Evolutionary conservation across 2,329 filamentous ascomycete species (phyloP), one percentile per base, ranked within the genome.

Genomic region (Thielaviopsis populi): DNA sequence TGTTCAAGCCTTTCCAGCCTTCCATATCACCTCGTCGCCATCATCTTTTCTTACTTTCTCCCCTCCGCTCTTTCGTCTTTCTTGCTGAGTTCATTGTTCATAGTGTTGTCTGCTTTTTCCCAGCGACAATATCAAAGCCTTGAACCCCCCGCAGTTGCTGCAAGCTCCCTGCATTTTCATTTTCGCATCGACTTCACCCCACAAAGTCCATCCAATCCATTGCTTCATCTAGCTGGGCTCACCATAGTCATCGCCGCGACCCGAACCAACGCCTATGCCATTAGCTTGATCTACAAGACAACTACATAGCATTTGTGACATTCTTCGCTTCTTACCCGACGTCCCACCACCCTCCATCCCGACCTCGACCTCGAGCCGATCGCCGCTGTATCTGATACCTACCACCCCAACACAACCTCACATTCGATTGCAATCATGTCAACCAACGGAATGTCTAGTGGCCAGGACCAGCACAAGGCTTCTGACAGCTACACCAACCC

Each of bases 401-500:
- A 30, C 63, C 17, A 59, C 50, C 48, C 42, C 22, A 53, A 40
- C 37, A 40, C 17, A 48, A 43, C 24, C 53, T 43, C 64, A 62
- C 53, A 66, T 56, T 66, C 11, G 6, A 42, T 48, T 62, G 13
- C 33, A 65, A 42, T 30, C 46, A 83, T 83, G 80, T 78, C 80
- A 71, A 80, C 80, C 71, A 83, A 82, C 80, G 80, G 80, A 73
- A 80, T 74, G 72, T 73, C 76, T 70, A 73, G 72, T 71, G 74
- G 76, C 70, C 74, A 75, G 72, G 74, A 77, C 68, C 74, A 78
- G 70, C 73, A 74, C 62, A 22, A 30, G 33, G 67, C 67, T 66
- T 65, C 70, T 67, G 66, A 74, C 66, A 69, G 73, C 62, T 66
- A 74, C 59, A 70, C 71, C 66, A 73, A 73, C 64, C 69, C 65